A percentile compares a stretch with the other conserved stretches of the same genome.
These are phyloP conservation scores for Asterochloris erici DNA, from an alignment of 139 green algal species.

Conservation along the genomic window DNA sequence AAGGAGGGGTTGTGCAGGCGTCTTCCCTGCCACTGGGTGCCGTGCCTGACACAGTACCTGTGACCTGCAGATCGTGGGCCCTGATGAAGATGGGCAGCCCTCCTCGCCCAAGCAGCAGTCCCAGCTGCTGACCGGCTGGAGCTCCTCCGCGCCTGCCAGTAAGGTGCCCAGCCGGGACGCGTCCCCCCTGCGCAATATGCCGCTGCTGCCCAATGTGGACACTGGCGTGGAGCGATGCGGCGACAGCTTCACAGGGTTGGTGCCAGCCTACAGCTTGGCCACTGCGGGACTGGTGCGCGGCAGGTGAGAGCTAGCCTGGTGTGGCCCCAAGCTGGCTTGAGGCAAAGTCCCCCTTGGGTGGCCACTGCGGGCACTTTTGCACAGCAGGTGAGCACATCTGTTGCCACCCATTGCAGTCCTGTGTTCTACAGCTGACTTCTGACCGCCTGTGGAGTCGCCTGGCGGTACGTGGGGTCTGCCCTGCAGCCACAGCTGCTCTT, in stretches of 20 bases:
- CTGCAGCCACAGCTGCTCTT: background rate
- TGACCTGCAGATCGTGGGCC: background rate
- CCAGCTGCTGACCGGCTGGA: background rate
- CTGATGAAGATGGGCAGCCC: background rate
- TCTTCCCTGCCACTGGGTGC: background rate
- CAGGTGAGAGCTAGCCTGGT: background rate
- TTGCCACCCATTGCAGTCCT: too few species aligned
- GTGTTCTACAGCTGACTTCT: background rate
- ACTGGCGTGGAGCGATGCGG: conserved; percentile 1
- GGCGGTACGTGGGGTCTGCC: background rate
- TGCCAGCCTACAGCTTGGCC: conserved; percentile 4
- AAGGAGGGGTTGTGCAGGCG: background rate
- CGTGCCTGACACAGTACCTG: background rate
- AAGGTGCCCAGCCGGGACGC: background rate
- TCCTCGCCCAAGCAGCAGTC: background rate
- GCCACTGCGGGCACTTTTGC: too few species aligned
- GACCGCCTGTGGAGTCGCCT: background rate
- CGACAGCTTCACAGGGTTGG: background rate
- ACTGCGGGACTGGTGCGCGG: background rate
- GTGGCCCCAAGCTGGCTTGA: too few species aligned
- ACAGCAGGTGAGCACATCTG: too few species aligned
- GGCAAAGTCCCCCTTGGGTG: too few species aligned
- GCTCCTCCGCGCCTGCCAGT: background rate
- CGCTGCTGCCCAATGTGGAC: background rate
- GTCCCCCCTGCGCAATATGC: too few species aligned